Evolutionary conservation across 805 yeast species (phyloP), one percentile per base, ranked within the genome.

Genomic region (Sungouiella thailandica): DNA sequence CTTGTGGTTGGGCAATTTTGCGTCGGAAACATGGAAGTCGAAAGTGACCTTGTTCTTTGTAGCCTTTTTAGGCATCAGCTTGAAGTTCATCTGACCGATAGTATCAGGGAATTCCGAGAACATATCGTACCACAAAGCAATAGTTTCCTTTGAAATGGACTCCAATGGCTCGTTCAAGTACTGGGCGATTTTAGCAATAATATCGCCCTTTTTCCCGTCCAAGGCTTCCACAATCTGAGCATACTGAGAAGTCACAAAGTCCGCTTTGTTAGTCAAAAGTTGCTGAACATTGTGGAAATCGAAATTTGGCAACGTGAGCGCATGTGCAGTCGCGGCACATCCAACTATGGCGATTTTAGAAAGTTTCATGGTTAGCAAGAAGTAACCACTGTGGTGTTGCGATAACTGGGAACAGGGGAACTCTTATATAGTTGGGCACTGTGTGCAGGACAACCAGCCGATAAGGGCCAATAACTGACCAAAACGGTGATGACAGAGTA

Each of bases 111-210:
- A 82, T 32, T 63, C 58, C 48, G 68, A 36, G 24, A 80, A 62
- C 78, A 81, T 73, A 25, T 81, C 87, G 17, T 72, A 50, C 89
- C 89, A 82, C 20, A 72, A 50, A 17, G 53, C 40, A 50, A 73
- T 70, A 31, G 80, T 57, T 9, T 71, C 77, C 4, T 60, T 52
- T 12, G 82, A 64, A 28, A 80, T 46, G 11, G 64, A 44, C 18
- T 70, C 76, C 18, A 70, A 36, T 3, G 80, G 74, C 41, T 75
- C 67, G 35, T 74, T 70, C 47, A 78, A 54, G 19, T 71, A 70
- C 25, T 63, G 62, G 13, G 80, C 64, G 33, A 79, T 79, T 35
- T 74, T 58, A 29, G 61, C 62, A 32, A 76, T 46, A 25, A 75
- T 47, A 19, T 49, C 50, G 19, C 48, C 48, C 34, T 40, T 39